Conservation (phyloP, 345 rosid species). For the Brassica cretica region DNA sequence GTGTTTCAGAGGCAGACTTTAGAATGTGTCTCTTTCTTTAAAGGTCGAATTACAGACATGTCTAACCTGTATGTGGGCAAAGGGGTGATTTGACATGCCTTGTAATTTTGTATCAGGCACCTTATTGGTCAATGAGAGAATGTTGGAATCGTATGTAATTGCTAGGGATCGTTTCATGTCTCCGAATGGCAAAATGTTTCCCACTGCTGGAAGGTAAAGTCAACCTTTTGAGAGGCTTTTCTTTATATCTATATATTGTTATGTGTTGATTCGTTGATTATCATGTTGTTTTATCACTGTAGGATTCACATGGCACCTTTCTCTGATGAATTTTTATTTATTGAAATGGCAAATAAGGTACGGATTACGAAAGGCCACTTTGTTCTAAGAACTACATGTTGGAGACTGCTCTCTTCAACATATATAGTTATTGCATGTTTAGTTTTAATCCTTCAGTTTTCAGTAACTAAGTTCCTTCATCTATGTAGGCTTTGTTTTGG, state of each 20-base stretch:
- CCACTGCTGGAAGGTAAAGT: constrained; percentile 81
- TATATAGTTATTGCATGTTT: neutral
- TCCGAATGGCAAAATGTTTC: constrained; percentile 95
- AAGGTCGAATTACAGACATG: neutral
- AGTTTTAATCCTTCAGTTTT: neutral
- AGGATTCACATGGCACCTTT: constrained; percentile 99
- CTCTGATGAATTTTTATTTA: constrained; percentile 89
- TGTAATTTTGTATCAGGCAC: constrained; percentile 56
- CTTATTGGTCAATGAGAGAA: constrained; percentile 90
- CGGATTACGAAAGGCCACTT: constrained; percentile 19
- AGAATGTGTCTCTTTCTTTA: neutral
- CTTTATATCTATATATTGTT: neutral
- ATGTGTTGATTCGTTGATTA: neutral
- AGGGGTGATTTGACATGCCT: constrained; percentile 22
- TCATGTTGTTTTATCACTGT: constrained; percentile 37
- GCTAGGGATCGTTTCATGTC: constrained; percentile 93
- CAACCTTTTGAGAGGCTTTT: constrained; percentile 12
- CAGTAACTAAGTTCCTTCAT: neutral
- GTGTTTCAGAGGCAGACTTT: constrained; percentile 15
- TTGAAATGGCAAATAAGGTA: constrained; percentile 99
- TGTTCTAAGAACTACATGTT: constrained; percentile 4
- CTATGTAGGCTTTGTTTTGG: constrained; percentile 89
- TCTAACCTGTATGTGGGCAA: neutral
- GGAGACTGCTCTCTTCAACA: neutral
- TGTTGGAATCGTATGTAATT: constrained; percentile 95